Evolutionary conservation across 73 alveolate genomes (phyloP), one percentile per base, ranked within the genome.

Genomic region (Paramecium pentaurelia): DNA sequence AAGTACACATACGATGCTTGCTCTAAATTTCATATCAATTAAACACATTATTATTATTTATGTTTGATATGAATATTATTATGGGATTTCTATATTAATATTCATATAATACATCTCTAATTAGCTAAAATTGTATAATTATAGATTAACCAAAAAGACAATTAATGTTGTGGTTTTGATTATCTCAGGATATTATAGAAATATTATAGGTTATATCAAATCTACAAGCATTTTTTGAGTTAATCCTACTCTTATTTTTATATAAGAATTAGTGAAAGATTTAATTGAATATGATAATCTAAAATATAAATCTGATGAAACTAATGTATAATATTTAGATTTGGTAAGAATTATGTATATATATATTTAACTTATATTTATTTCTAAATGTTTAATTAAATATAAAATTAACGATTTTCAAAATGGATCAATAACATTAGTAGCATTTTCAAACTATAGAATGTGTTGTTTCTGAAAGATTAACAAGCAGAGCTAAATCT

Each of bases 391-490:
- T 54, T 54, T 54, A 54, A 47, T 47, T 47, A 64, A 64, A 32
- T 32, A 32, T 60, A 64, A 64, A 64, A 64, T 64, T 64, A 64
- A 64, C 84, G 84, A 64, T 32, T 64, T 64, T 27, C 84, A 11
- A 73, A 2, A 80, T 80, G 91, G 91, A 80, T 80, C 30, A 80
- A 80, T 64, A 80, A 54, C 87, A 73, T 28, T 32, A 32, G 32
- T 64, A 64, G 28, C 42, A 28, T 25, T 80, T 44, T 80, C 51
- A 42, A 45, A 45, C 91, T 1, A 47, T 80, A n/a, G 91, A 80
- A 49, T 80, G 91, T 45, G 91, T 80, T 3, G 45, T 80, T 12
- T 80, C 91, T n/a, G 91, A 80, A 8, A 80, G 91, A 49, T 25
- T 38, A 22, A 34, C 58, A 30, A 47, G 18, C 58, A 80, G 91